Evolutionary conservation across 2,329 filamentous ascomycete species (phyloP).

Genomic region (Daldinia eschscholtzii): DNA sequence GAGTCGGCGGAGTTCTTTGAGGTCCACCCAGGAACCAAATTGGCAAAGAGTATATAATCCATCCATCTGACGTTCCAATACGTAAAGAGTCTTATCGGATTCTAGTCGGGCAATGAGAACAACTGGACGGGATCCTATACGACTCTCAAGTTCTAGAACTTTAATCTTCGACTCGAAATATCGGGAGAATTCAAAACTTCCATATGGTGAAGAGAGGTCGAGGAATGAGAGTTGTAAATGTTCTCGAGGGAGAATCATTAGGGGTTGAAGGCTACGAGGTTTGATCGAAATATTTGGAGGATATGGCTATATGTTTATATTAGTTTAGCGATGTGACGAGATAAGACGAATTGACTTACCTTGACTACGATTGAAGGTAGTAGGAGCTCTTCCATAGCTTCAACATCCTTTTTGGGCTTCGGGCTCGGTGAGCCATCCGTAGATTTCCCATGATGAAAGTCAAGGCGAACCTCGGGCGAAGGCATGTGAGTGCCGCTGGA

Average conservation of each 20-base stretch:
- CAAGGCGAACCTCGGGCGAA: slow-evolving; percentile 56
- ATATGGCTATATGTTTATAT: slow-evolving; percentile 61
- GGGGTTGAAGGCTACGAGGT: slow-evolving; percentile 68
- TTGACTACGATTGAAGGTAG: slow-evolving; percentile 66
- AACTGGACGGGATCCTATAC: slow-evolving; percentile 65
- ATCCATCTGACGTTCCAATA: slow-evolving; percentile 73
- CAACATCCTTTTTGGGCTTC: slow-evolving; percentile 56
- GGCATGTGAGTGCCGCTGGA: slow-evolving; percentile 58
- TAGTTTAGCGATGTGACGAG: slow-evolving; percentile 27
- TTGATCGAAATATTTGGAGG: slow-evolving; percentile 65
- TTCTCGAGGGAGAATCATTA: slow-evolving; percentile 73
- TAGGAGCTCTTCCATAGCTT: slow-evolving; percentile 65
- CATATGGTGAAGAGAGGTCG: slow-evolving; percentile 65
- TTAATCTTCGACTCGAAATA: slow-evolving; percentile 73
- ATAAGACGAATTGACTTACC: slow-evolving; percentile 54
- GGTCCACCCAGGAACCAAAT: slow-evolving; percentile 74
- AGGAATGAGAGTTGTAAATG: slow-evolving; percentile 71
- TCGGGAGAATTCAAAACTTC: slow-evolving; percentile 65
- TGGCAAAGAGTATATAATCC: slow-evolving; percentile 76
- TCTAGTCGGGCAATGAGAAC: slow-evolving; percentile 73
- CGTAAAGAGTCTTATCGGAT: slow-evolving; percentile 66
- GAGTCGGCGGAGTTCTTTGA: slow-evolving; percentile 64
- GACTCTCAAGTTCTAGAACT: slow-evolving; percentile 72
- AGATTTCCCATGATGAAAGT: slow-evolving; percentile 51
- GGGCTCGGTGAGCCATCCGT: slow-evolving; percentile 46